Conservation (phyloP, 176 grass and related monocot species). For the Tillandsia fasciculata region DNA sequence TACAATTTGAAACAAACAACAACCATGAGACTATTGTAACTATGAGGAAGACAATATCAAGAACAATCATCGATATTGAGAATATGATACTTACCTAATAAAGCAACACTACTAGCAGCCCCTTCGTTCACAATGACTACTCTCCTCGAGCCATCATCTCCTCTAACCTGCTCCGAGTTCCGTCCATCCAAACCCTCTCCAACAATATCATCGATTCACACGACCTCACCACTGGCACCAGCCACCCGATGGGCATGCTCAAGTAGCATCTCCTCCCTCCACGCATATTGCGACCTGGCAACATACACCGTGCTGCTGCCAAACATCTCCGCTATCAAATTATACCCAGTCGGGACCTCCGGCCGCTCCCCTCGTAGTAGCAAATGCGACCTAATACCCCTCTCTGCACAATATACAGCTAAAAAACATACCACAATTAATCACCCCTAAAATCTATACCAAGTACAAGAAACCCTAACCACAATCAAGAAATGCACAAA, state of each 20-base stretch:
- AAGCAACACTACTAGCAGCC: slow-evolving; percentile 39
- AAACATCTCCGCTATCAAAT: slow-evolving; percentile 75
- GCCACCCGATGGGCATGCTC: slow-evolving; percentile 55
- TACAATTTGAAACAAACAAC: too few relatives aligned
- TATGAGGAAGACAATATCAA: too few relatives aligned
- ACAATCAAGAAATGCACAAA: slow-evolving; percentile 1
- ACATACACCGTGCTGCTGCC: slow-evolving; percentile 45
- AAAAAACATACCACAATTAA: background rate
- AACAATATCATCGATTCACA: slow-evolving; percentile 48
- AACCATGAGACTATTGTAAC: too few relatives aligned
- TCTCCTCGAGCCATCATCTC: slow-evolving; percentile 33
- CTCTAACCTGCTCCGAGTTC: slow-evolving; percentile 3
- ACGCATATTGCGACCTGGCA: slow-evolving; percentile 46
- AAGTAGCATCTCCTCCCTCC: slow-evolving; percentile 69
- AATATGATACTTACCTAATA: slow-evolving; percentile 46
- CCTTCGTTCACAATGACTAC: slow-evolving; percentile 88
- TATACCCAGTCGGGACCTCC: slow-evolving; percentile 72
- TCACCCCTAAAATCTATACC: background rate
- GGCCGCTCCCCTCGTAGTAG: slow-evolving; percentile 75
- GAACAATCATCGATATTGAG: background rate
- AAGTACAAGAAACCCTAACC: background rate
- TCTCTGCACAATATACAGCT: slow-evolving; percentile 77
- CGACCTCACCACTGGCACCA: slow-evolving; percentile 27
- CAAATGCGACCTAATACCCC: slow-evolving; percentile 58
- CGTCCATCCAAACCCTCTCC: slow-evolving; percentile 17